Conservation (phyloP, 192 early-diverging fungal genomes). For the Polychytrium aggregatum region DNA sequence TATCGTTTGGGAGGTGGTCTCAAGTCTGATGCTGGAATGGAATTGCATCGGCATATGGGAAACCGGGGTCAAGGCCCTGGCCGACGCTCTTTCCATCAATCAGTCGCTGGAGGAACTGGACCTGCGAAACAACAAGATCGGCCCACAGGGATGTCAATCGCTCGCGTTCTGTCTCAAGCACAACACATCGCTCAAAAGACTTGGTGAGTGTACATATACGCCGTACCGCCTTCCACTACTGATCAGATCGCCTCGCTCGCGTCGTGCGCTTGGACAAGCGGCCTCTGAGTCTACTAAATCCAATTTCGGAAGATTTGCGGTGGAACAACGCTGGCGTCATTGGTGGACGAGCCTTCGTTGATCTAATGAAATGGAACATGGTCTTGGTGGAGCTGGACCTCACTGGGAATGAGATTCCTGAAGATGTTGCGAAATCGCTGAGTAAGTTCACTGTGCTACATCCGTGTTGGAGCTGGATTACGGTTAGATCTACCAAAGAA, state of each 20-base stretch:
- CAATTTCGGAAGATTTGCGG: conserved; percentile 24
- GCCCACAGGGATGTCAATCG: conserved; percentile 28
- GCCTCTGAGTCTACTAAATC: conserved; percentile 1
- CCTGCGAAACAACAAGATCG: conserved; percentile 48
- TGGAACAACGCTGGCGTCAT: conserved; percentile 46
- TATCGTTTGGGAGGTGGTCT: too few species aligned
- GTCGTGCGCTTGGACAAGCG: neutral
- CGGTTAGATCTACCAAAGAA: neutral
- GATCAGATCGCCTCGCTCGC: neutral
- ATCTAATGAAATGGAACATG: conserved; percentile 36
- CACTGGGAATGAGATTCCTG: conserved; percentile 46
- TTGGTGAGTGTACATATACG: conserved; percentile 21
- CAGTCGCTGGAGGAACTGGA: conserved; percentile 33
- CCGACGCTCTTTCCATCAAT: conserved; percentile 42
- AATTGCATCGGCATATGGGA: conserved; percentile 56
- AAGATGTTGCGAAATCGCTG: conserved; percentile 24
- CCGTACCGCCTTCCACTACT: neutral
- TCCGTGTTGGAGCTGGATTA: too few species aligned
- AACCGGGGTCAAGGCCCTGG: conserved; percentile 31
- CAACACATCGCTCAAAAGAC: conserved; percentile 27
- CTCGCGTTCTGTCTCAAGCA: conserved; percentile 30
- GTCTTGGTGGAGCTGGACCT: conserved; percentile 27
- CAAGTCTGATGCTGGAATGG: conserved; percentile 41
- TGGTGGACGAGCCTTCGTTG: conserved; percentile 33
- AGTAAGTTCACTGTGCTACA: too few species aligned